A percentile compares a stretch with the other conserved stretches of the same genome.
These are phyloP conservation scores for Fusarium heterosporum DNA, from an alignment of 2,329 filamentous ascomycete species.

Conservation along the genomic window DNA sequence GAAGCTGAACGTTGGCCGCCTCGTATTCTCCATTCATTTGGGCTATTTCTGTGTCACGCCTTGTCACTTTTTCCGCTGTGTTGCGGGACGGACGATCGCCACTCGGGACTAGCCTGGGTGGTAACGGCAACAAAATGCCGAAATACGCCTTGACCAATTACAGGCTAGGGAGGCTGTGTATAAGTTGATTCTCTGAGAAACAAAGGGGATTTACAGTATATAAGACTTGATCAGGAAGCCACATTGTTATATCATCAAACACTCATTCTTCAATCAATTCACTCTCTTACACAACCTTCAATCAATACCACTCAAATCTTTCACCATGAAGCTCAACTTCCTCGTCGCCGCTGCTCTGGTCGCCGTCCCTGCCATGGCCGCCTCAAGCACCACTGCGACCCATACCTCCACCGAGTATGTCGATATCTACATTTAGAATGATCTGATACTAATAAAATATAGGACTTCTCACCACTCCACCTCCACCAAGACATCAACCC, in stretches of 20 bases:
- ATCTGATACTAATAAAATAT: not conserved
- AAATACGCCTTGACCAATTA: slow-evolving; percentile 23
- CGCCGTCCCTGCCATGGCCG: slow-evolving; percentile 6
- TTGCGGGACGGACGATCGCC: not conserved
- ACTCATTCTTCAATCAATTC: not conserved
- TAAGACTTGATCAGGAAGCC: not conserved
- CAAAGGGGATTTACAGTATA: not conserved
- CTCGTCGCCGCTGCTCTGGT: slow-evolving; percentile 16
- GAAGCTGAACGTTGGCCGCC: not conserved
- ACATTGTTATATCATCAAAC: not conserved
- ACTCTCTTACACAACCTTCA: not conserved
- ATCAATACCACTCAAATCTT: not conserved
- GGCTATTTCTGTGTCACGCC: not conserved
- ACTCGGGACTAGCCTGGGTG: not conserved
- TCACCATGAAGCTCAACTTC: slow-evolving; percentile 28
- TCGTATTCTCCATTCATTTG: not conserved
- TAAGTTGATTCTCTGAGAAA: not conserved
- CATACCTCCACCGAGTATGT: slow-evolving; percentile 3
- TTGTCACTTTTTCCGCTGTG: not conserved
- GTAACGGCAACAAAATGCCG: slow-evolving; percentile 23
- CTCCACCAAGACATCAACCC: slow-evolving; percentile 1
- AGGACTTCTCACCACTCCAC: slow-evolving; percentile 1
- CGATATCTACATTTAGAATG: rapidly evolving
- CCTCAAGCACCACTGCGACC: slow-evolving; percentile 14
- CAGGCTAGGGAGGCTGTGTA: not conserved